These are phyloP conservation scores for Phytophthora citricola DNA, from an alignment of 352 stramenopile species.

Conservation along the genomic window DNA sequence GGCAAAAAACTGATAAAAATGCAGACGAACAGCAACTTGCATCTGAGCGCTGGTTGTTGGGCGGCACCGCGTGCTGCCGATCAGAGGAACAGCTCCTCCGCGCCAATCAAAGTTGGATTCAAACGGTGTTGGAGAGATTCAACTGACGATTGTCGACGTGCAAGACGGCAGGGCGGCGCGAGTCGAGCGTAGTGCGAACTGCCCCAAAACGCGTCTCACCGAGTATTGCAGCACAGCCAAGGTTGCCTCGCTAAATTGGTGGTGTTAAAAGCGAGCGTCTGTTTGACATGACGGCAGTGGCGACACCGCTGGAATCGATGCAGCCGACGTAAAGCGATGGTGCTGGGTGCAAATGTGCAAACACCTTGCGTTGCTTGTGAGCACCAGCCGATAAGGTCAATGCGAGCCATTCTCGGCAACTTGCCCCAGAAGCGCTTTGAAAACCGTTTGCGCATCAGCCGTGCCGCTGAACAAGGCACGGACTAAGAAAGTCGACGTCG, in stretches of 20 bases:
- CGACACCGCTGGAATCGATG: constrained; percentile 1
- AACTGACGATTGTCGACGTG: constrained; percentile 2
- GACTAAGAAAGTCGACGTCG: constrained; percentile 8
- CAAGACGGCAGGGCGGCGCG: not conserved
- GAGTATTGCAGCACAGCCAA: too few relatives aligned
- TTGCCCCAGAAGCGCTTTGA: not conserved
- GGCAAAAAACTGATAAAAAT: constrained; percentile 16
- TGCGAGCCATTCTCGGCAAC: not conserved
- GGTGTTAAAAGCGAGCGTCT: constrained; percentile 3
- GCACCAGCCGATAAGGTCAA: too few relatives aligned
- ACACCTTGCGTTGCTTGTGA: too few relatives aligned
- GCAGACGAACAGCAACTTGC: constrained; percentile 19
- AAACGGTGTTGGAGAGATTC: constrained; percentile 1
- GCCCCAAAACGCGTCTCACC: too few relatives aligned
- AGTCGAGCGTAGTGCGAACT: constrained; percentile 1
- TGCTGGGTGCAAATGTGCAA: too few relatives aligned
- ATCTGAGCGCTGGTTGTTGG: constrained; percentile 11
- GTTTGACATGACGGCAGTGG: constrained; percentile 4
- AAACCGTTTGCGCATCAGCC: constrained; percentile 6
- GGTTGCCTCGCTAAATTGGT: too few relatives aligned
- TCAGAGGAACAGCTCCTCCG: not conserved
- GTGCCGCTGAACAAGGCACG: not conserved
- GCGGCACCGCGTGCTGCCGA: not conserved
- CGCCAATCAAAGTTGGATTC: not conserved
- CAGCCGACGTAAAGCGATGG: too few relatives aligned